phyloP scores from a whole-genome alignment of 164 flowering plant genomes.

The Magnolia officinalis region DNA sequence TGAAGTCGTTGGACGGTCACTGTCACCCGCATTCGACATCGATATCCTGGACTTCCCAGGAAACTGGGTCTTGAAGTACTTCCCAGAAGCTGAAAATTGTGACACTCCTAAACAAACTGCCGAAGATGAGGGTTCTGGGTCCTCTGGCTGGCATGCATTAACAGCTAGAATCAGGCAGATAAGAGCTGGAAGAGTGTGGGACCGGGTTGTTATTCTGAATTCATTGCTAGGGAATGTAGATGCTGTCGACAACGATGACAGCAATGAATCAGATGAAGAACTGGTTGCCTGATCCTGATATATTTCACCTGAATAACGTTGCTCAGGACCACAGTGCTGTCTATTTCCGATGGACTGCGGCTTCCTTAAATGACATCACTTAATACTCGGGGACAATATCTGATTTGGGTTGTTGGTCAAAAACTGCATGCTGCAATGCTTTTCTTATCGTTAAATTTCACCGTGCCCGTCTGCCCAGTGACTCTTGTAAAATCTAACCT shows the following conservation, averaged over 20 bases:
- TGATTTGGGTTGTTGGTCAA: too few species aligned
- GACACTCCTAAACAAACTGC: slow-evolving; percentile 4
- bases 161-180: slow-evolving; percentile 11
- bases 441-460: too few species aligned
- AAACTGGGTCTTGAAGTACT: slow-evolving; percentile 37
- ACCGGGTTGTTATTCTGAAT: slow-evolving; percentile 9
- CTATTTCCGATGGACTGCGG: too few species aligned
- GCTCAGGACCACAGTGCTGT: background rate
- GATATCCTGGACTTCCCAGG: slow-evolving; percentile 26
- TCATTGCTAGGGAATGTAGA: slow-evolving; percentile 25
- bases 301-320: too few species aligned
- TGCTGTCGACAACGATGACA: slow-evolving; percentile 14
- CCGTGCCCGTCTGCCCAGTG: too few species aligned
- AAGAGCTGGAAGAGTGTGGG: slow-evolving; percentile 1
- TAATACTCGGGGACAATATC: too few species aligned
- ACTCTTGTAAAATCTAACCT: too few species aligned
- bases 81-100: slow-evolving; percentile 15
- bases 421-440: too few species aligned
- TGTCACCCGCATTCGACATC: slow-evolving; percentile 32
- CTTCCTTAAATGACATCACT: too few species aligned
- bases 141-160: slow-evolving; percentile 28
- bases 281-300: slow-evolving; percentile 6
- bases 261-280: slow-evolving; percentile 27
- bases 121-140: slow-evolving; percentile 19
- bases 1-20: slow-evolving; percentile 44